Evolutionary conservation across 1,284 basidiomycete genomes (phyloP), one percentile per base, ranked within the genome.

Genomic region (Golubevia sp.): DNA sequence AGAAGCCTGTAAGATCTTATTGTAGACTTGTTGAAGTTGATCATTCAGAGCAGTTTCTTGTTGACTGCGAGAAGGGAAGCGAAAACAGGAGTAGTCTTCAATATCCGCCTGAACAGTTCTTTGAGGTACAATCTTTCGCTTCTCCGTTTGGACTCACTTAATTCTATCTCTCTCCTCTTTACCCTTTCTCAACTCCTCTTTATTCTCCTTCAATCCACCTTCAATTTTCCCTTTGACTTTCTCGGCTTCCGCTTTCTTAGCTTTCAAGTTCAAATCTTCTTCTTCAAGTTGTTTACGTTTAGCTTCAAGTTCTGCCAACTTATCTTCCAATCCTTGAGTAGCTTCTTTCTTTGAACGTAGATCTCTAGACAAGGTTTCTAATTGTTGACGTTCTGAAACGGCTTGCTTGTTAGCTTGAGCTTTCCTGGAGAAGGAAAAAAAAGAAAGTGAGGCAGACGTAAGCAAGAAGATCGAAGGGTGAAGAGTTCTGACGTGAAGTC

Each of bases 31-130:
- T 61, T 91, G 88, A 2, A 99, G 88, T 77, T 94, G 93, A 84
- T 97, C 95, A 80, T 96, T 96, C 52, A 92, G 68, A 55, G 74
- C 67, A 18, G 64, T 71, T 62, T 79, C 78, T 30, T 74, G 66
- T 61, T 63, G 58, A 27, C 68, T 64, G 25, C 6, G 13, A 27
- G 13, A 13, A 2, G 13, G 11, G 21, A 27, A 23, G 88, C 76
- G 97, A 93, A 0, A 89, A 88, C 84, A 95, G 93, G 3, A 93
- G 88, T 86, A 92, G 91, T 56, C 93, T 96, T 74, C n/a, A 23
- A 51, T 2, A 0, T n/a, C 4, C 15, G 30, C 51, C 11, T 20
- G 1, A 34, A 25, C 5, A 38, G 38, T 1, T 21, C 11, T 51
- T 62, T 2, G 26, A 30, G 64, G 55, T 2, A 59, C 61, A 52